Evolutionary conservation across 306 rosid species (phyloP).

Genomic region (Lathyrus oleraceus): DNA sequence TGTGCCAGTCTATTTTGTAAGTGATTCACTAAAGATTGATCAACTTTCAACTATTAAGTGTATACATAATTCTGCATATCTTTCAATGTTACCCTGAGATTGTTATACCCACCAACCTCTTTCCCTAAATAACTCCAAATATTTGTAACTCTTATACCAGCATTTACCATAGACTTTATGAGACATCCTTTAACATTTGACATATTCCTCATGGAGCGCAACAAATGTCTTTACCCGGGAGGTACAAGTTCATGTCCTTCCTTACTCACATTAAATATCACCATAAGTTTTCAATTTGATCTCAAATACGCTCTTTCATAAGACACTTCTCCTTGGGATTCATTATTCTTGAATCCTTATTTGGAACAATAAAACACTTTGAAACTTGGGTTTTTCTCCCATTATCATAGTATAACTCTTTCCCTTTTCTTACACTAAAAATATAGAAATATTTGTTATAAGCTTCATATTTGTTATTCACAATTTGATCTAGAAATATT

Average conservation of each 20-base stretch:
- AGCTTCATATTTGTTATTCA: background rate
- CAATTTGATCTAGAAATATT: too few species aligned
- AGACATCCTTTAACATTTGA: background rate
- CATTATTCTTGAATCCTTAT: slow-evolving; percentile 2
- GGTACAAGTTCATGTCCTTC: background rate
- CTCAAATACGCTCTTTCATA: background rate
- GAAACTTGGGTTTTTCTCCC: background rate
- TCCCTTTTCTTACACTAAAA: background rate
- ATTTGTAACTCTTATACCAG: background rate
- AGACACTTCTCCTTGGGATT: background rate
- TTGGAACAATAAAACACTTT: background rate
- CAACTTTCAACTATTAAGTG: background rate
- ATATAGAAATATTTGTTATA: background rate
- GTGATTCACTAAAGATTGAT: background rate
- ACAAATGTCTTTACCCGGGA: background rate
- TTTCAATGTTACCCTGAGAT: background rate
- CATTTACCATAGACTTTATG: background rate
- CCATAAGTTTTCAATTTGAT: background rate
- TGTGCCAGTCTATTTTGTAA: background rate
- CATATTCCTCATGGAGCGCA: background rate
- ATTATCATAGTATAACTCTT: background rate
- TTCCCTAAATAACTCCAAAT: background rate
- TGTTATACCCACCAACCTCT: background rate
- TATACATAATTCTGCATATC: background rate
- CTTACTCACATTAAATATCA: slow-evolving; percentile 2